phyloP scores from a whole-genome alignment of 306 rosid species.

The Gynostemma pentaphyllum region DNA sequence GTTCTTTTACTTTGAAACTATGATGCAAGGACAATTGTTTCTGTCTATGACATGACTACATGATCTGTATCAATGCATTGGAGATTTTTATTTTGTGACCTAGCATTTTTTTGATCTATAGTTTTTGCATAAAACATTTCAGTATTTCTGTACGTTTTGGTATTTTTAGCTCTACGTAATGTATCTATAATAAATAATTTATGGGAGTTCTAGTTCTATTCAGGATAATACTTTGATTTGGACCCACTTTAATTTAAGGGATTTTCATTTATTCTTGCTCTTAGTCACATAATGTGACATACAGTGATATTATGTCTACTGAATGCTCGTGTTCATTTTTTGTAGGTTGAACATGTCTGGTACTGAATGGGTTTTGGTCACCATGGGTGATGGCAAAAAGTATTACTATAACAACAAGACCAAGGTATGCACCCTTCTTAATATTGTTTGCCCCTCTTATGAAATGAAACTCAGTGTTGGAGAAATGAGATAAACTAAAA shows the following conservation, averaged over 20 bases:
- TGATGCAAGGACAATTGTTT: background rate
- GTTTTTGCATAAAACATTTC: background rate
- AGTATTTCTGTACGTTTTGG: background rate
- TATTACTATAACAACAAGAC: slow-evolving; percentile 79
- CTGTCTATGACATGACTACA: background rate
- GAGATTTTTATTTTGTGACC: background rate
- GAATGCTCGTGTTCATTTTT: background rate
- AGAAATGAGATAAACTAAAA: background rate
- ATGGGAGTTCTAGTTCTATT: too few species aligned
- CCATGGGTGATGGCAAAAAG: slow-evolving; percentile 76
- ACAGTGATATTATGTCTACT: background rate
- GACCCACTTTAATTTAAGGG: too few species aligned
- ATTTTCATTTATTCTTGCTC: too few species aligned
- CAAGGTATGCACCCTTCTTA: slow-evolving; percentile 44
- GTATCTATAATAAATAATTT: too few species aligned
- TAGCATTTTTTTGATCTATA: background rate
- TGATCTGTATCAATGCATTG: background rate
- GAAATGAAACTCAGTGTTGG: background rate
- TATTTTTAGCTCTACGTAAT: too few species aligned
- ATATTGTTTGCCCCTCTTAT: background rate
- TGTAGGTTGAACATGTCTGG: slow-evolving; percentile 63
- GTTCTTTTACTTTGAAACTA: slow-evolving; percentile 15
- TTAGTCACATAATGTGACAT: slow-evolving; percentile 1
- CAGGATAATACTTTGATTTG: too few species aligned
- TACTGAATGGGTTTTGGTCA: slow-evolving; percentile 85